Evolutionary conservation across 345 rosid species (phyloP), one percentile per base, ranked within the genome.

Genomic region (Angophora floribunda): DNA sequence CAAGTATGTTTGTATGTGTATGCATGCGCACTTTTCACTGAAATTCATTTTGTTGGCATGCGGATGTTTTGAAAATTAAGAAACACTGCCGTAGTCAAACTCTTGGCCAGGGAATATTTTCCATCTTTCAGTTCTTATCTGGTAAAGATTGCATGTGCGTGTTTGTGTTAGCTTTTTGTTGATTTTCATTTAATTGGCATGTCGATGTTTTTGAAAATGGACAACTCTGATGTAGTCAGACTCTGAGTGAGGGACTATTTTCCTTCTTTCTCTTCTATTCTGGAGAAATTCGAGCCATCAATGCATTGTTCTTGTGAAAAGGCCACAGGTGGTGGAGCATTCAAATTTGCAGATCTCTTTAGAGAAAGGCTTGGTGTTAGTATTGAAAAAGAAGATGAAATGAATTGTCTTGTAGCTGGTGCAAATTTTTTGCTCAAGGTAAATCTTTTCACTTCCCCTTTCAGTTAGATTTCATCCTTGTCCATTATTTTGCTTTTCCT

Each of bases 291-390:
- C 79, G 13, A 88, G 86, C 85, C 86, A 82, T 88, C 89, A 89
- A 92, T 88, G 88, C 89, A 88, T 82, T 90, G 86, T 88, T 92
- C 88, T 89, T 92, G 87, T 89, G 92, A 89, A 92, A 93, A 98
- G 99, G 99, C 99, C 91, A 98, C 99, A 88, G 99, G 99, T 26
- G 99, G 99, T 15, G 99, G 99, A 89, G 99, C 99, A 49, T 96
- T 89, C 94, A 98, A 97, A 93, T 98, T 92, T 88, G 92, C 99
- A 5, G 99, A 98, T 90, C 93, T 98, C 86, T 98, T 98, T 91
- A 98, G 96, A 90, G 99, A 98, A 92, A 94, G 96, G 91, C 98
- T 98, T 52, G 99, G 99, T 24, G 94, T 96, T 90, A 94, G 98
- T 91, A 96, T 98, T 90, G 99, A 98, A 88, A 98, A 98, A 91